Evolutionary conservation across 352 stramenopile species (phyloP).

Genomic region (Phytophthora tubulina): DNA sequence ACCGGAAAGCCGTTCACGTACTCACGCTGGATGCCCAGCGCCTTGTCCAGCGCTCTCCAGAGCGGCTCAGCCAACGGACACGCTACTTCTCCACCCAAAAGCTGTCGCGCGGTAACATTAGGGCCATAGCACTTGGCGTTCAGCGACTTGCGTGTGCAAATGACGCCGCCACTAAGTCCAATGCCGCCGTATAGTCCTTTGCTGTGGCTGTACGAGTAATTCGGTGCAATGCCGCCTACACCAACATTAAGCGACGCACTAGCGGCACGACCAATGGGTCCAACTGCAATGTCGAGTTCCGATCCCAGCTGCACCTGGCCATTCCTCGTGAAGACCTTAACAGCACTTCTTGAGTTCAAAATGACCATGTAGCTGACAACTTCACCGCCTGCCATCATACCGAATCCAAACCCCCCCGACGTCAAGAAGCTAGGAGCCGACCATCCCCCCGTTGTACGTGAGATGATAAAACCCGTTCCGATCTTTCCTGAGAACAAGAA

Average conservation of each 20-base stretch:
- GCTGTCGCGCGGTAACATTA: conserved; percentile 69
- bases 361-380: conserved; percentile 88
- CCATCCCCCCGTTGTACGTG: conserved; percentile 74
- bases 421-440: conserved; percentile 79
- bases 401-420: conserved; percentile 78
- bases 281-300: conserved; percentile 75
- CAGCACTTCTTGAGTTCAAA: conserved; percentile 72
- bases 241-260: conserved; percentile 74
- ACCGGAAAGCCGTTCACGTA: conserved; percentile 75
- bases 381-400: conserved; percentile 87
- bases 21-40: conserved; percentile 67
- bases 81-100: conserved; percentile 74
- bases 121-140: conserved; percentile 79
- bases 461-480: conserved; percentile 83
- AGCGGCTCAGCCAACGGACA: conserved; percentile 70
- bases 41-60: conserved; percentile 70
- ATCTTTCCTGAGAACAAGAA: conserved; percentile 85
- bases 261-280: conserved; percentile 73
- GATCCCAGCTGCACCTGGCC: conserved; percentile 81
- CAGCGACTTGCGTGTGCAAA: conserved; percentile 79
- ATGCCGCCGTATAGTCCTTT: conserved; percentile 80
- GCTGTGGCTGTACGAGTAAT: conserved; percentile 87
- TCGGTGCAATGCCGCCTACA: conserved; percentile 66
- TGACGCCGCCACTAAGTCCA: conserved; percentile 72
- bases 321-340: conserved; percentile 86